Evolutionary conservation across 495 filamentous ascomycete genomes (phyloP), one percentile per base, ranked within the genome.

Genomic region (Neurospora sp.): DNA sequence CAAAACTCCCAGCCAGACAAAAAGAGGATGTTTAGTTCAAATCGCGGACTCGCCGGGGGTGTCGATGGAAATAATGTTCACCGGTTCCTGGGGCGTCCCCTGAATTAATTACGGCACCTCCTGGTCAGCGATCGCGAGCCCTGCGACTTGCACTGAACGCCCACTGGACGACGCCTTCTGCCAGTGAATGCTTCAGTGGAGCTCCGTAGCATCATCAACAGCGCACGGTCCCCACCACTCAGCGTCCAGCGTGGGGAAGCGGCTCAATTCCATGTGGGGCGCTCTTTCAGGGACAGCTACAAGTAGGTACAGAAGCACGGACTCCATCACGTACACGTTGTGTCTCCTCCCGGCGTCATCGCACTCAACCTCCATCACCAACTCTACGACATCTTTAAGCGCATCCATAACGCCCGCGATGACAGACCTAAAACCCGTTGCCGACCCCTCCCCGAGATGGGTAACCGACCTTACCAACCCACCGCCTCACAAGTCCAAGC

Each of bases 381-480:
- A 41, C 8, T 3, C 2, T 18, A 35, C 72, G 20, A 74, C 31
- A 53, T 59, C 48, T 0, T 1, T 16, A 14, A 59, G 48, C 48
- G 37, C 75, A 27, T 18, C 74, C n/a, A 68, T 3, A 59, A n/a
- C 81, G 5, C 41, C 89, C 40, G 92, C 92, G 42, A 66, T 66
- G 53, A 66, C 53, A 35, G 27, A 66, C 27, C 14, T 35, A 3
- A 66, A 66, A 18, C 53, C 53, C 1, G 14, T 18, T 61, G 6
- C 53, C 53, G 53, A 66, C 53, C 53, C 53, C 27, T 35, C 53
- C 14, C 53, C 53, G 2, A 86, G 88, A 87, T 99, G 96, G 96
- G 92, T 92, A 18, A 81, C 89, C 73, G 89, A 93, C 73, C 85
- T 99, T 73, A 89, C 88, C 78, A 88, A 84, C 70, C 89, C 93